Conservation (phyloP, 108 stramenopile species). For the Thalassiosira profunda region DNA sequence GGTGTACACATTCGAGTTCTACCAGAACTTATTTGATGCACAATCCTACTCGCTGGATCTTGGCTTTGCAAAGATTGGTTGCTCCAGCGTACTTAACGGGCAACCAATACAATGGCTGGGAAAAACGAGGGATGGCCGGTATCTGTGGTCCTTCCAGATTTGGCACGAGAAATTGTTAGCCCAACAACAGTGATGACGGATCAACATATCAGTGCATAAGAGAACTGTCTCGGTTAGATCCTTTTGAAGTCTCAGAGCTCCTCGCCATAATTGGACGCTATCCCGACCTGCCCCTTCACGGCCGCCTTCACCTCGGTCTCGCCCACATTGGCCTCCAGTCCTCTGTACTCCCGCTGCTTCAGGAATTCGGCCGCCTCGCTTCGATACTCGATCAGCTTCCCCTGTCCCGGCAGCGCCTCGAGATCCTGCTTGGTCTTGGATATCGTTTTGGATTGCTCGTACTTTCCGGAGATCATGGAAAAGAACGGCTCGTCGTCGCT, state of each 20-base stretch:
- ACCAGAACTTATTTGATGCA: slow-evolving; percentile 51
- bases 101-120: slow-evolving; percentile 60
- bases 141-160: slow-evolving; percentile 56
- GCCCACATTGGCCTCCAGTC: slow-evolving; percentile 77
- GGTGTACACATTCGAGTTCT: slow-evolving; percentile 65
- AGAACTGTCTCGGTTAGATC: too few species aligned
- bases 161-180: slow-evolving; percentile 51
- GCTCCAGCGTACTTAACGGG: slow-evolving; percentile 37
- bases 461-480: slow-evolving; percentile 79
- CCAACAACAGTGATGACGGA: background rate
- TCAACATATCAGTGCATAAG: too few species aligned
- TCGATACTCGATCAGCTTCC: slow-evolving; percentile 73
- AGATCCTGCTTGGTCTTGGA: slow-evolving; percentile 36
- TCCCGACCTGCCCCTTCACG: slow-evolving; percentile 73
- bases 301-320: slow-evolving; percentile 76
- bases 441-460: slow-evolving; percentile 47
- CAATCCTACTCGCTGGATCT: slow-evolving; percentile 45
- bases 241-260: background rate
- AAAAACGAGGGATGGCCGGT: slow-evolving; percentile 45
- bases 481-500: slow-evolving; percentile 82
- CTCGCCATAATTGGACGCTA: slow-evolving; percentile 81
- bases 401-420: slow-evolving; percentile 66
- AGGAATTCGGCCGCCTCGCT: slow-evolving; percentile 87
- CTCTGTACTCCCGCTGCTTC: slow-evolving; percentile 82
- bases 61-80: slow-evolving; percentile 46